Percentiles rank a stretch among this genome's conserved stretches.
phyloP scores from a whole-genome alignment of 1,139 yeast species.

The Kurtzmaniella quercitrusa region DNA sequence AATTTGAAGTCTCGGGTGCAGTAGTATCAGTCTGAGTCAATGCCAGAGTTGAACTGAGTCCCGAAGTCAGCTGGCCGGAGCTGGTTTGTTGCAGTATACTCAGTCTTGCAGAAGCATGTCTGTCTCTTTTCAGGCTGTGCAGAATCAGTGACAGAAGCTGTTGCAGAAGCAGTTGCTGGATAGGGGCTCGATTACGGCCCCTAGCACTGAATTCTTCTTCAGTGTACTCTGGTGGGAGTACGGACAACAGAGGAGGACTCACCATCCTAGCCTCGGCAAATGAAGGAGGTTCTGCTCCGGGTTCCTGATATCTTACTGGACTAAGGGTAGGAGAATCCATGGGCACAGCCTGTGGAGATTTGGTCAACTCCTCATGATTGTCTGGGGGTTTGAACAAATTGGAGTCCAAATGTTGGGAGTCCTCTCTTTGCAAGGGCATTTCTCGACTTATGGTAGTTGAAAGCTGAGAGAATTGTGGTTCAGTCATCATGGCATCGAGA shows the following conservation, averaged over 20 bases:
- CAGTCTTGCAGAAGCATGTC: neutral
- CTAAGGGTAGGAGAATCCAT: slow-evolving; percentile 37
- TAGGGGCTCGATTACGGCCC: neutral
- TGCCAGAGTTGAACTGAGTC: neutral
- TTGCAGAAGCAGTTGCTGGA: neutral
- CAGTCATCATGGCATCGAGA: slow-evolving; percentile 10
- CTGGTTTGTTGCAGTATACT: neutral
- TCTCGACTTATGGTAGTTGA: slow-evolving; percentile 23
- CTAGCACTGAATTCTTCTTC: slow-evolving; percentile 14
- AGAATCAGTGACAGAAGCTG: neutral
- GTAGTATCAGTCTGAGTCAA: neutral
- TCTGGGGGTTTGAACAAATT: slow-evolving; percentile 60
- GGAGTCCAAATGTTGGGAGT: slow-evolving; percentile 48
- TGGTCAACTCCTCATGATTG: slow-evolving; percentile 25
- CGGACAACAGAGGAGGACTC: slow-evolving; percentile 20
- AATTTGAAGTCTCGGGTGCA: neutral
- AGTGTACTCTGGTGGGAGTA: slow-evolving; percentile 40
- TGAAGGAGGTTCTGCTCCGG: slow-evolving; percentile 41
- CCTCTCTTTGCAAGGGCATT: slow-evolving; percentile 38
- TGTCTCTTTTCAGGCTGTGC: neutral
- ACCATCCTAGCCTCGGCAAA: slow-evolving; percentile 28
- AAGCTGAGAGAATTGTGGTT: slow-evolving; percentile 27
- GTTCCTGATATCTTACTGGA: slow-evolving; percentile 29
- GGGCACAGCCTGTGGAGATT: slow-evolving; percentile 59
- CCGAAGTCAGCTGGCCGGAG: neutral